Conservation (phyloP, 805 yeast genomes). For the Candida verbasci region DNA sequence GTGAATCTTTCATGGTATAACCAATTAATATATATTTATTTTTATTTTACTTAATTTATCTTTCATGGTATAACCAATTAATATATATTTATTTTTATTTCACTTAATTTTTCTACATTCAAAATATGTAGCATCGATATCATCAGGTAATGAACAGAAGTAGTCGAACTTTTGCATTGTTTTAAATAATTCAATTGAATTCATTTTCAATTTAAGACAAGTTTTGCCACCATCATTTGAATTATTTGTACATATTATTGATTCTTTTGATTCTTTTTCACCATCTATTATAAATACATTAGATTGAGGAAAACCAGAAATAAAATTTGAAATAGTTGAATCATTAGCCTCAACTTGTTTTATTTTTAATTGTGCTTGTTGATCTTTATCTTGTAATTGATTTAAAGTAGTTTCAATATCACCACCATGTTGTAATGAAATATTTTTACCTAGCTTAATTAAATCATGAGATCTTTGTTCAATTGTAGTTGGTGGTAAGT, state of each 20-base stretch:
- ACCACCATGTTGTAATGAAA: conserved; percentile 1
- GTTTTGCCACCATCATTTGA: conserved; percentile 42
- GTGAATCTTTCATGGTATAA: conserved; percentile 95
- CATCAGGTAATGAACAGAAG: conserved; percentile 47
- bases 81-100: conserved; percentile 3
- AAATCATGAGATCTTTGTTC: conserved; percentile 26
- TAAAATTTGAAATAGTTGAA: conserved; percentile 26
- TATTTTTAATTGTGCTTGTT: conserved; percentile 7
- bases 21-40: neutral
- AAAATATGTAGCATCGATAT: conserved; percentile 46
- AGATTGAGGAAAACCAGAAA: conserved; percentile 20
- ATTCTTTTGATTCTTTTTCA: conserved; percentile 30
- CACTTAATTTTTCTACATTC: conserved; percentile 43
- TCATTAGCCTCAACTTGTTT: conserved; percentile 9
- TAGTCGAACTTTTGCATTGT: conserved; percentile 47
- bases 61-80: conserved; percentile 69
- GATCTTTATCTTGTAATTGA: conserved; percentile 17
- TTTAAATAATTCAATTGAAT: conserved; percentile 41
- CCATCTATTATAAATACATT: conserved; percentile 40
- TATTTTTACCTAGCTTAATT: conserved; percentile 12
- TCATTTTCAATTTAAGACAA: conserved; percentile 39
- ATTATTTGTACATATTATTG: conserved; percentile 45
- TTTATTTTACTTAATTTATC: conserved; percentile 49
- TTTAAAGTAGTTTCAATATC: conserved; percentile 17
- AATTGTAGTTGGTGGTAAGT: conserved; percentile 5